A percentile compares a stretch with the other conserved stretches of the same genome.
phyloP scores from a whole-genome alignment of 805 yeast genomes.

The Priceomyces medius region DNA sequence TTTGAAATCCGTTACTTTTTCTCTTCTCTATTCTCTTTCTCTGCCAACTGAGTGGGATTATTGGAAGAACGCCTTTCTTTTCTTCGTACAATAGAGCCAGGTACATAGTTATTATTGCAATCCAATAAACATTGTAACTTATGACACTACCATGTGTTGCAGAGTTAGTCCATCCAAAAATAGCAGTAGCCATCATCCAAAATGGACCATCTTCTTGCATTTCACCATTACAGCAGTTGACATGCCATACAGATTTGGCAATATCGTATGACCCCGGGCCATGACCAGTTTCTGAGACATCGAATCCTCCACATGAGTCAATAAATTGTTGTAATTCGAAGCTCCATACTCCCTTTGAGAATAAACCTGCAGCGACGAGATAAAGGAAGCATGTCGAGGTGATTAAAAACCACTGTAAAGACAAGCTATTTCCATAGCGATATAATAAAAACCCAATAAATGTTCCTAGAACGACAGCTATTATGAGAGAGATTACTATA shows the following conservation, averaged over 20 bases:
- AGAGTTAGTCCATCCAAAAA: slow-evolving; percentile 47
- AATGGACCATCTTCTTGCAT: slow-evolving; percentile 40
- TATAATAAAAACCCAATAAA: slow-evolving; percentile 35
- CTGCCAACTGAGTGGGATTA: slow-evolving; percentile 42
- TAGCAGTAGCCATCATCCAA: slow-evolving; percentile 48
- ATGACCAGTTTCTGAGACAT: slow-evolving; percentile 44
- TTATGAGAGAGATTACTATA: slow-evolving; percentile 28
- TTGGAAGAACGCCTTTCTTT: slow-evolving; percentile 35
- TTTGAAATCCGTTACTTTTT: slow-evolving; percentile 8
- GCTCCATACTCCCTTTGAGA: slow-evolving; percentile 46
- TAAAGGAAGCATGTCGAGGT: slow-evolving; percentile 41
- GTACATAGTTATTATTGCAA: slow-evolving; percentile 30
- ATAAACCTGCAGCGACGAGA: slow-evolving; percentile 44
- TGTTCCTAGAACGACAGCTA: slow-evolving; percentile 31
- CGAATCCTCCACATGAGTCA: slow-evolving; percentile 39
- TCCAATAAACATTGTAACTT: slow-evolving; percentile 39
- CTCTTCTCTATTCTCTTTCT: slow-evolving; percentile 33
- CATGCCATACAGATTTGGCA: slow-evolving; percentile 43
- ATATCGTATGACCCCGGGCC: slow-evolving; percentile 49
- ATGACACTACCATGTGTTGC: slow-evolving; percentile 46
- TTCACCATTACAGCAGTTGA: slow-evolving; percentile 46
- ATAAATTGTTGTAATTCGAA: slow-evolving; percentile 41
- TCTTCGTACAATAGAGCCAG: slow-evolving; percentile 35
- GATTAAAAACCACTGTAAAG: slow-evolving; percentile 42
- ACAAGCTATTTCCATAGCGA: slow-evolving; percentile 40